Evolutionary conservation across 305 asterid species (phyloP).

Genomic region (Fraxinus baroniana): DNA sequence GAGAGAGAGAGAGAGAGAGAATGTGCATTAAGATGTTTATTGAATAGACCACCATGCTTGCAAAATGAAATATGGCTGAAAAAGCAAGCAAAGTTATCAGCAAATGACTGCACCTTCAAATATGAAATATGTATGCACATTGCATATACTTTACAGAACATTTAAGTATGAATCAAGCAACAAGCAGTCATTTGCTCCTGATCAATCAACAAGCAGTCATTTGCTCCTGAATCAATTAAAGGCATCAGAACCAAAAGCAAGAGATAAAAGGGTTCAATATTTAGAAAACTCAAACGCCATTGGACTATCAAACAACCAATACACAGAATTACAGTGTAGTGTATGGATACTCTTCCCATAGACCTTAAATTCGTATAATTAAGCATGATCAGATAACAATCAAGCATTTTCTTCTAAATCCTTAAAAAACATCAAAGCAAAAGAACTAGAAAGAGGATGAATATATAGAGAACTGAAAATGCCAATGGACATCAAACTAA

Average conservation of each 20-base stretch:
- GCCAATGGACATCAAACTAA: constrained; percentile 12
- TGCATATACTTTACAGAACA: neutral
- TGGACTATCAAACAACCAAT: constrained; percentile 1
- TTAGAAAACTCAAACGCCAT: neutral
- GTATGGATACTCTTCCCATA: neutral
- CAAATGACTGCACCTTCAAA: constrained; percentile 3
- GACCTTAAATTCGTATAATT: neutral
- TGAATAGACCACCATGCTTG: neutral
- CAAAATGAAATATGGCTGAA: neutral
- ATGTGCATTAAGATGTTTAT: neutral
- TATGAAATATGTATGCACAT: neutral
- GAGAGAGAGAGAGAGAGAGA: neutral
- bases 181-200: neutral
- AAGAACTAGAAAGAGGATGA: neutral
- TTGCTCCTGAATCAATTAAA: neutral
- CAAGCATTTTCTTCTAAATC: constrained; percentile 9
- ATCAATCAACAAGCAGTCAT: neutral
- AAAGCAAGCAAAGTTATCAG: neutral
- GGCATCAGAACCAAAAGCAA: constrained; percentile 2
- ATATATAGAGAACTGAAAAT: neutral
- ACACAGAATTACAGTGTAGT: constrained; percentile 2
- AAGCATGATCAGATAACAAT: neutral
- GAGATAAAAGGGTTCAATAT: neutral
- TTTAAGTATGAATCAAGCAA: neutral
- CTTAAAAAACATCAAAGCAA: neutral